phyloP scores from a whole-genome alignment of 805 yeast species.

The Starmerella vaccinii region DNA sequence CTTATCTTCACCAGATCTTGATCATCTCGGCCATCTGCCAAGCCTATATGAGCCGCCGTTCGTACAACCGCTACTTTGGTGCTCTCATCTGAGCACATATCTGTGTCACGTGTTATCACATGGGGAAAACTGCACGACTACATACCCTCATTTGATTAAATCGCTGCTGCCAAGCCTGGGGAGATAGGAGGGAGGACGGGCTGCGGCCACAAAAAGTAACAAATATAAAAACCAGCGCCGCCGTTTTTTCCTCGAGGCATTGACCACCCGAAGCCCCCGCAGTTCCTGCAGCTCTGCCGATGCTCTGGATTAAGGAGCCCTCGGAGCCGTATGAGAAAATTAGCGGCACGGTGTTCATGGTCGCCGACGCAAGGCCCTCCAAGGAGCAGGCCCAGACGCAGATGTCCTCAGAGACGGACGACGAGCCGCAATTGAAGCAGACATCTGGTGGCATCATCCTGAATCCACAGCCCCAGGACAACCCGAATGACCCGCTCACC shows the following conservation, averaged over 20 bases:
- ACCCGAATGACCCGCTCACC: constrained; percentile 55
- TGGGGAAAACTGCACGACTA: not conserved
- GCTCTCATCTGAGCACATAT: too few species aligned
- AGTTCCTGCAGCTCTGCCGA: too few species aligned
- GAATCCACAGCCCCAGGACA: constrained; percentile 52
- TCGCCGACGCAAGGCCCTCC: constrained; percentile 19
- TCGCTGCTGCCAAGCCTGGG: not conserved
- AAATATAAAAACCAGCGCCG: too few species aligned
- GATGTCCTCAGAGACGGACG: not conserved
- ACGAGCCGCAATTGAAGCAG: constrained; percentile 33
- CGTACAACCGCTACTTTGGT: too few species aligned
- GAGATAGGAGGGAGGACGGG: too few species aligned
- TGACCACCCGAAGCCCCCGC: not conserved
- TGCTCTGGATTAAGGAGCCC: constrained; percentile 39
- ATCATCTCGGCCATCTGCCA: too few species aligned
- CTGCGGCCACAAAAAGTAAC: not conserved
- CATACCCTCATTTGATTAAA: not conserved
- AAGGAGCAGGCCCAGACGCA: not conserved
- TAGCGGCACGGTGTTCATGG: constrained; percentile 43
- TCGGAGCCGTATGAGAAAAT: constrained; percentile 30
- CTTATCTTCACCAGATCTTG: too few species aligned
- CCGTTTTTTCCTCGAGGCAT: not conserved
- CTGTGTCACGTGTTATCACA: too few species aligned
- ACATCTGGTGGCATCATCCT: constrained; percentile 43
- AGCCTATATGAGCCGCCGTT: too few species aligned